Percentiles rank a stretch among this genome's conserved stretches.
Conservation (phyloP, 495 filamentous ascomycete species). For the Cetradonia linearis region DNA sequence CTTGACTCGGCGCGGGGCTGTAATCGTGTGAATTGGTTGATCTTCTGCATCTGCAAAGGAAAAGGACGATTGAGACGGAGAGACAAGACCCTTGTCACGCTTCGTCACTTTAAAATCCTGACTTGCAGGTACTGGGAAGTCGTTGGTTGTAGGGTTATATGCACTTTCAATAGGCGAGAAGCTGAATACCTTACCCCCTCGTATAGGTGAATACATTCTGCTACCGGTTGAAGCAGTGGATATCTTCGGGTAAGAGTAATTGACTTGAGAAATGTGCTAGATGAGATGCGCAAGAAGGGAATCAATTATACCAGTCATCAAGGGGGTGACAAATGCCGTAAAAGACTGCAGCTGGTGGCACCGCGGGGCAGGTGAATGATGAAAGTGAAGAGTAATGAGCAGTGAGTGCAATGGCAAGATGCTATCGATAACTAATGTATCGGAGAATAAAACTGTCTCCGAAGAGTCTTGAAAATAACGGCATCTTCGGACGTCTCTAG, state of each 20-base stretch:
- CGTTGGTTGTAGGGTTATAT: constrained; percentile 18
- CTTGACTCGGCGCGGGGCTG: constrained; percentile 18
- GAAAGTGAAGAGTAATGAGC: neutral
- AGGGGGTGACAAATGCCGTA: neutral
- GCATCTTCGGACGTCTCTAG: neutral
- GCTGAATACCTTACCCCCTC: constrained; percentile 5
- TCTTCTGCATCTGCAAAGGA: constrained; percentile 22
- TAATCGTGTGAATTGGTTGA: constrained; percentile 10
- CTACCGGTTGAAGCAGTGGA: neutral
- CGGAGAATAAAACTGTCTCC: neutral
- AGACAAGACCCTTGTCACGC: constrained; percentile 23
- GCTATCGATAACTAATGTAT: neutral
- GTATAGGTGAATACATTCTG: constrained; percentile 4
- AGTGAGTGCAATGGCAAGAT: neutral
- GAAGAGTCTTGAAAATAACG: neutral
- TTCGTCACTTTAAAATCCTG: constrained; percentile 17
- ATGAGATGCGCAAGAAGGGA: neutral
- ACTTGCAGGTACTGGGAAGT: constrained; percentile 21
- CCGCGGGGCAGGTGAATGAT: neutral
- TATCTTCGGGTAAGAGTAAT: neutral
- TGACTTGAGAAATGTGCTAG: neutral
- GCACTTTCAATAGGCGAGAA: constrained; percentile 5
- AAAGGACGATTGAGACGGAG: constrained; percentile 23
- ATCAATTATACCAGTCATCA: neutral
- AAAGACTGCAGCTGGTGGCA: neutral